Percentiles rank a stretch among this genome's conserved stretches.
phyloP scores from a whole-genome alignment of 306 rosid species.

The Casuarina cunninghamiana region DNA sequence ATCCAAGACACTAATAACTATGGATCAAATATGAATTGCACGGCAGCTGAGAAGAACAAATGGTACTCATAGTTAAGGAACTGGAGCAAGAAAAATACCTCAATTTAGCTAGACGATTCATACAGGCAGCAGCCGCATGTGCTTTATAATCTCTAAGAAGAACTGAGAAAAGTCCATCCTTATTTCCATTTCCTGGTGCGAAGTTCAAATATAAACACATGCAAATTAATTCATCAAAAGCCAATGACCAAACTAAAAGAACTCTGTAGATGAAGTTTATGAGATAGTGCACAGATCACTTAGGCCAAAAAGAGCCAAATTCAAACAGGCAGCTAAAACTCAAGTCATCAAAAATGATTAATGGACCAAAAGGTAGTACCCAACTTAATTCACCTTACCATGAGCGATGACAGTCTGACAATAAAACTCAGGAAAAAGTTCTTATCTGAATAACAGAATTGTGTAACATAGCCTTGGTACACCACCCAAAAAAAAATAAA shows the following conservation, averaged over 20 bases:
- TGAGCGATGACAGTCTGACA: neutral
- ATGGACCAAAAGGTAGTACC: neutral
- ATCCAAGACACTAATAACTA: neutral
- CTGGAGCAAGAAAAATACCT: slow-evolving; percentile 47
- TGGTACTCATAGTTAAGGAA: neutral
- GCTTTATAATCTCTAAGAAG: slow-evolving; percentile 90
- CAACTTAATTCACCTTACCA: neutral
- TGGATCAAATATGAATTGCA: slow-evolving; percentile 16
- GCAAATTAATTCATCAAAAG: neutral
- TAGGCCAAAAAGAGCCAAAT: neutral
- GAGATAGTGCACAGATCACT: neutral
- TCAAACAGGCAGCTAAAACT: neutral
- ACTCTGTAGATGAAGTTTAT: neutral
- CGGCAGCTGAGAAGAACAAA: slow-evolving; percentile 23
- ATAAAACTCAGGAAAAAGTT: neutral
- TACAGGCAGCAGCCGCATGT: slow-evolving; percentile 92
- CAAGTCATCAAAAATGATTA: neutral
- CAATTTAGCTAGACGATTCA: slow-evolving; percentile 94
- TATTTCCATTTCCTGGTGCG: slow-evolving; percentile 83
- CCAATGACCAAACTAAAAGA: slow-evolving; percentile 2
- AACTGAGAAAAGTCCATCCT: slow-evolving; percentile 91
- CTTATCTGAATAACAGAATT: neutral
- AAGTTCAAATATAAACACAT: slow-evolving; percentile 2
- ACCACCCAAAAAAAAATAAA: neutral
- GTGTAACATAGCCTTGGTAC: neutral